Evolutionary conservation across 1,284 basidiomycete species (phyloP), one percentile per base, ranked within the genome.

Genomic region (Hymenochaete sp.): DNA sequence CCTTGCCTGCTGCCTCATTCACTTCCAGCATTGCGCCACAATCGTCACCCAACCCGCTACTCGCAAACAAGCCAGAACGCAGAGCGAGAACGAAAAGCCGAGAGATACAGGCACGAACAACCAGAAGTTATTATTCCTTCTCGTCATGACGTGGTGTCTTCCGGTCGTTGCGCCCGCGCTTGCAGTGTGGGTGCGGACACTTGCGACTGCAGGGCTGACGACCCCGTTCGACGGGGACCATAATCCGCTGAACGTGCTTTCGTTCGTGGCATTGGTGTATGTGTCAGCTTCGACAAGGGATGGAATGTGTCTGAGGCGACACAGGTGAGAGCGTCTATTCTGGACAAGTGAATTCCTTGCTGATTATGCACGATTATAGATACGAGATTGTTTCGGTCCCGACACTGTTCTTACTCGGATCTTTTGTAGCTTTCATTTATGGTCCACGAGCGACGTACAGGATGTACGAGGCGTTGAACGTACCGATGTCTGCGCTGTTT

Each of bases 101-200:
- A n/a, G n/a, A n/a, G n/a, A n/a, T n/a, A n/a, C n/a, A n/a, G n/a
- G n/a, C n/a, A n/a, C n/a, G n/a, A n/a, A n/a, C n/a, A n/a, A n/a
- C 14, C 73, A 78, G 52, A 77, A 71, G 55, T 59, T 73, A 36
- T 75, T 86, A 52, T 38, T 87, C 0, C 62, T 95, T 8, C 63
- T 93, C 36, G 64, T 92, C n/a, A 78, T 93, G 72, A 80, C 87
- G 8, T 82, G 81, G 72, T 68, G 96, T 1, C 65, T 95, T 0
- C 93, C 93, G 0, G 69, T 92, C 41, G 75, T 77, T 5, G 83
- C 79, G 0, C 83, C 91, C 0, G 81, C 86, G 4, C 67, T 98
- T 14, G 79, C 79, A 0, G 91, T 96, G 0, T 98, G 93, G 93
- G 82, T 83, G 1, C 78, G 92, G 44, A 95, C 92, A 42, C 61